Percentiles rank a stretch among this genome's conserved stretches.
phyloP scores from a whole-genome alignment of 2,329 filamentous ascomycete species.

The Venturia pyrina region DNA sequence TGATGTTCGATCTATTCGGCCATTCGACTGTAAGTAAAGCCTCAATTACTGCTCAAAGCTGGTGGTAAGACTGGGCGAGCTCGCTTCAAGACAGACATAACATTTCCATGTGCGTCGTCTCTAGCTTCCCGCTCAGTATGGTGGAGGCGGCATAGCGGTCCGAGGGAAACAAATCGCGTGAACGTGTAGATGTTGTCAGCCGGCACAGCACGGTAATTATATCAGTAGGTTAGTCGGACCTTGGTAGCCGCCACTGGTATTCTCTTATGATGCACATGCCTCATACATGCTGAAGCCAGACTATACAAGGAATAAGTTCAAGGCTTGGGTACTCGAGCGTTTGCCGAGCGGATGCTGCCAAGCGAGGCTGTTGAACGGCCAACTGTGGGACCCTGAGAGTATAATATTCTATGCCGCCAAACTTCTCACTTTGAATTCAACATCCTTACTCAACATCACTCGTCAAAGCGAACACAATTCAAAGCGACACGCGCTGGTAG shows the following conservation, averaged over 20 bases:
- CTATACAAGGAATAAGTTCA: neutral
- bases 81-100: neutral
- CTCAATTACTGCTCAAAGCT: neutral
- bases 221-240: neutral
- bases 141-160: neutral
- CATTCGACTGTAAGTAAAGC: neutral
- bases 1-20: neutral
- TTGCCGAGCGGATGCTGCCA: neutral
- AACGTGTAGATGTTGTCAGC: neutral
- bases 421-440: neutral
- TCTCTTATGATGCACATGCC: neutral
- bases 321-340: neutral
- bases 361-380: neutral
- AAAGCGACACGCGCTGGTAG: neutral
- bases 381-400: neutral
- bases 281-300: neutral
- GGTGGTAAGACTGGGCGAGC: neutral
- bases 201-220: neutral
- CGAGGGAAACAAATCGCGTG: neutral
- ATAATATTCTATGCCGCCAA: neutral
- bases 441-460: neutral
- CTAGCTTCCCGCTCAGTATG: neutral
- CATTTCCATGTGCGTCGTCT: neutral
- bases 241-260: neutral
- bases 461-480: neutral